Percentiles rank a stretch among this genome's conserved stretches.
Conservation (phyloP, 192 early-diverging fungal genomes). For the Backusella parvicylindrica region DNA sequence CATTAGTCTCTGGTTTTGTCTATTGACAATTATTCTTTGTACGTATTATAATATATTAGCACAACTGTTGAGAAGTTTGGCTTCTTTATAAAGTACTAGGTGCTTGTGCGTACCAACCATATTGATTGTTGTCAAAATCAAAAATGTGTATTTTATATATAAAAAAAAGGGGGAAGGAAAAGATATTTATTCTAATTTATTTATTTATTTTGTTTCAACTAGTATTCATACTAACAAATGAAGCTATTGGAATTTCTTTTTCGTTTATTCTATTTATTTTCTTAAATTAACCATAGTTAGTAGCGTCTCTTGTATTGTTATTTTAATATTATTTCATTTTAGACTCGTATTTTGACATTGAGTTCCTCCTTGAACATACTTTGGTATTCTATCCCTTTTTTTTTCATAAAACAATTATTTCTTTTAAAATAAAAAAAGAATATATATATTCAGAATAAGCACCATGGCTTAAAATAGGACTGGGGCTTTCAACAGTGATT, state of each 20-base stretch:
- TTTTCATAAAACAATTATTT: neutral
- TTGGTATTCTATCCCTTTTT: neutral
- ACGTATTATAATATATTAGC: neutral
- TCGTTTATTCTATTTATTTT: neutral
- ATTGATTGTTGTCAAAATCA: neutral
- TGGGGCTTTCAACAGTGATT: too few species aligned
- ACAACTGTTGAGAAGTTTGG: neutral
- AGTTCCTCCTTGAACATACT: neutral
- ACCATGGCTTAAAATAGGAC: too few species aligned
- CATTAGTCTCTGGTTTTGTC: neutral
- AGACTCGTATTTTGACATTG: neutral
- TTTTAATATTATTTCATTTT: neutral
- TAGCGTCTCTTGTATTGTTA: neutral
- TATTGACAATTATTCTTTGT: neutral
- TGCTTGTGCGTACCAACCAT: neutral
- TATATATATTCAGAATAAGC: too few species aligned
- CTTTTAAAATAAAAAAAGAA: neutral
- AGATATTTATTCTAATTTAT: too few species aligned
- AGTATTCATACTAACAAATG: neutral
- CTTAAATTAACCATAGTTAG: neutral
- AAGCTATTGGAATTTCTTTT: neutral
- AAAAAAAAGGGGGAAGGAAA: neutral
- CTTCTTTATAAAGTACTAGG: neutral
- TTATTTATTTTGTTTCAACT: neutral
- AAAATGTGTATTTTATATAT: neutral